phyloP scores from a whole-genome alignment of 1,139 yeast genomes.

The Yamadazyma buinensis region DNA sequence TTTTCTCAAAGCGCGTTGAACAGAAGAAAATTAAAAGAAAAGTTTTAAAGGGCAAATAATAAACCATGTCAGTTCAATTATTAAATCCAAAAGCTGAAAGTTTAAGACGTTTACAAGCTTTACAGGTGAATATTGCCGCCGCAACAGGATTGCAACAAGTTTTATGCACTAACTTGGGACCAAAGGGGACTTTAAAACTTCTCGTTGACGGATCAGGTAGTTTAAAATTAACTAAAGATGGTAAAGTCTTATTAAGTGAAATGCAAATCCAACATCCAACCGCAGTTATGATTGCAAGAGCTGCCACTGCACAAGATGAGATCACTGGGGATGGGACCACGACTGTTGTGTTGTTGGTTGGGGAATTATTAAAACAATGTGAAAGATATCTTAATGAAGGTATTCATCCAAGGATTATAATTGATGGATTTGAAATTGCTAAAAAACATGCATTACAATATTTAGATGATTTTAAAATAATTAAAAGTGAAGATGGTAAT shows the following conservation, averaged over 20 bases:
- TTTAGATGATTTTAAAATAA: slow-evolving; percentile 54
- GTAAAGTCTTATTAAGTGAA: slow-evolving; percentile 87
- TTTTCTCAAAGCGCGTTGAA: not conserved
- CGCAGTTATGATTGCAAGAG: slow-evolving; percentile 97
- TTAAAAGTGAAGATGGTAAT: slow-evolving; percentile 11
- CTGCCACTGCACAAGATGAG: slow-evolving; percentile 98
- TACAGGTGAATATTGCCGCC: slow-evolving; percentile 91
- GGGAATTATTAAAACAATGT: slow-evolving; percentile 92
- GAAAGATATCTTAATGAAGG: slow-evolving; percentile 91
- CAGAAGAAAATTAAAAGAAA: too few species aligned
- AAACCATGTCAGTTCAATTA: slow-evolving; percentile 62
- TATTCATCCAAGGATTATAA: slow-evolving; percentile 89
- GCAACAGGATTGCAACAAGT: slow-evolving; percentile 97
- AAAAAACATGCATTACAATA: slow-evolving; percentile 69
- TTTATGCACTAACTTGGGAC: slow-evolving; percentile 87
- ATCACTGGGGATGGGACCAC: slow-evolving; percentile 99
- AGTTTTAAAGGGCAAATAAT: not conserved
- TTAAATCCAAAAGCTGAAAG: slow-evolving; percentile 97
- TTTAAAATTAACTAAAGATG: slow-evolving; percentile 94
- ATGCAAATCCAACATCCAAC: slow-evolving; percentile 99
- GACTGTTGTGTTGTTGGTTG: slow-evolving; percentile 92
- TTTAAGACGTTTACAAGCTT: slow-evolving; percentile 87
- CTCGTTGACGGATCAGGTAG: slow-evolving; percentile 96
- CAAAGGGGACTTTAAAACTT: slow-evolving; percentile 95
- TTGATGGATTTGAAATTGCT: slow-evolving; percentile 93